A percentile compares a stretch with the other conserved stretches of the same genome.
Evolutionary conservation across 768 basidiomycete genomes (phyloP).

Genomic region (Lentinus brumalis): DNA sequence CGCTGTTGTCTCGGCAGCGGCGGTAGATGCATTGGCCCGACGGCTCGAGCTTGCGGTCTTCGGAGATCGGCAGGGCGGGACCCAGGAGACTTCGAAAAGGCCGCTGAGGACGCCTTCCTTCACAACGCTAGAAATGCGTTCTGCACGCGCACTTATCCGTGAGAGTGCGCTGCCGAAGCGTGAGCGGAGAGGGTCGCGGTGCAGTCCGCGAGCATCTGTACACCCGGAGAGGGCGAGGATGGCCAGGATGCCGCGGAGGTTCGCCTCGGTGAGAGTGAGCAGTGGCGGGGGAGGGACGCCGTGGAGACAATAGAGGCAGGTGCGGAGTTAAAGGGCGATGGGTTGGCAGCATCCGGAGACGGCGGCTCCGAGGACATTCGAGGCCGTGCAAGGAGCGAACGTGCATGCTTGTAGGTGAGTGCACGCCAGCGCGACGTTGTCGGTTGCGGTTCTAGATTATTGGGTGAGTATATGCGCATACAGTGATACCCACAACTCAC

Average conservation of each 20-base stretch:
- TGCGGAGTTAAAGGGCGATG: slow-evolving; percentile 25
- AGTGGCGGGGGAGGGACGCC: slow-evolving; percentile 15
- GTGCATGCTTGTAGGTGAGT: slow-evolving; percentile 35
- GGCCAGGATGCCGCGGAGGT: slow-evolving; percentile 35
- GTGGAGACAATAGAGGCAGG: slow-evolving; percentile 19
- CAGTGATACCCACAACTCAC: slow-evolving; percentile 20
- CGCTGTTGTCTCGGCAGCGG: background rate
- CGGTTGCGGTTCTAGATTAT: slow-evolving; percentile 35
- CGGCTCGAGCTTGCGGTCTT: background rate
- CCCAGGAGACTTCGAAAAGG: slow-evolving; percentile 34
- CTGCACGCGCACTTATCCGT: slow-evolving; percentile 31
- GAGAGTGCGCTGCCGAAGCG: slow-evolving; percentile 33
- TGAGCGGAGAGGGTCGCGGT: slow-evolving; percentile 31
- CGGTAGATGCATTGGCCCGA: background rate
- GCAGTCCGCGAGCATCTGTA: slow-evolving; percentile 30
- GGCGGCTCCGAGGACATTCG: slow-evolving; percentile 6
- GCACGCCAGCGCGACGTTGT: slow-evolving; percentile 39
- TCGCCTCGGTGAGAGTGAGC: slow-evolving; percentile 23
- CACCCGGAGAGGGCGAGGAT: slow-evolving; percentile 35
- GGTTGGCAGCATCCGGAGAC: slow-evolving; percentile 22
- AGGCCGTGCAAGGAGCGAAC: slow-evolving; percentile 21
- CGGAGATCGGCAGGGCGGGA: slow-evolving; percentile 5
- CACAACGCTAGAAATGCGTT: slow-evolving; percentile 29
- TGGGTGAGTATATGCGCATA: background rate
- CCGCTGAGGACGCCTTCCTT: slow-evolving; percentile 37